Conservation (phyloP, 768 basidiomycete species). For the Hygrophorus russula region DNA sequence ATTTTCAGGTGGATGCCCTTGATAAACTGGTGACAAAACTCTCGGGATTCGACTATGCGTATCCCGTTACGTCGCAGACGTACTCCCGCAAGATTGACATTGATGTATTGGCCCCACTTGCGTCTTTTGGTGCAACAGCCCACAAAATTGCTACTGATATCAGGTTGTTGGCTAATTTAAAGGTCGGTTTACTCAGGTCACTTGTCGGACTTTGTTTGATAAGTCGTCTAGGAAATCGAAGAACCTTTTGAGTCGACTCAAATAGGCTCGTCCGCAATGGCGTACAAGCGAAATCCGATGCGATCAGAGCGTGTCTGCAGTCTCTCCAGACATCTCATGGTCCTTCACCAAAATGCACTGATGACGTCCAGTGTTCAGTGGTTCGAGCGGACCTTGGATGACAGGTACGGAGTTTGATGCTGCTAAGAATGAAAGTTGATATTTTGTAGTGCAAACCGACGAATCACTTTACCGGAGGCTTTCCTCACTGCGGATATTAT, state of each 20-base stretch:
- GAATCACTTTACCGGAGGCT: conserved; percentile 93
- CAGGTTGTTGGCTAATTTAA: conserved; percentile 86
- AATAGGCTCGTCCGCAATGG: conserved; percentile 96
- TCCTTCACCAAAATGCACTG: conserved; percentile 89
- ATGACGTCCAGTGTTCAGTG: conserved; percentile 95
- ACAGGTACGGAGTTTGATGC: conserved; percentile 45
- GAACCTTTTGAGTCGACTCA: conserved; percentile 99
- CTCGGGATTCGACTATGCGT: conserved; percentile 87
- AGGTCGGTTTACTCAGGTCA: conserved; percentile 31
- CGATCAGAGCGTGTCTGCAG: conserved; percentile 96
- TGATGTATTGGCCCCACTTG: conserved; percentile 84
- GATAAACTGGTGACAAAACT: conserved; percentile 85
- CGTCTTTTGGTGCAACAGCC: conserved; percentile 86
- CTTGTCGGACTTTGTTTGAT: too few species aligned
- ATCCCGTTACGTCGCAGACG: conserved; percentile 97
- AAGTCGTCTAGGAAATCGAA: conserved; percentile 67
- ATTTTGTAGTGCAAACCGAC: conserved; percentile 74
- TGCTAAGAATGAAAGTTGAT: not conserved
- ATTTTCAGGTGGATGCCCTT: conserved; percentile 66
- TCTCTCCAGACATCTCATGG: conserved; percentile 92
- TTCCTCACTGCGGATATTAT: conserved; percentile 97
- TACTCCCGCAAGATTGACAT: conserved; percentile 97
- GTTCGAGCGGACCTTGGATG: conserved; percentile 97
- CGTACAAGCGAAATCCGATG: conserved; percentile 99
- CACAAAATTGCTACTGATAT: conserved; percentile 98